These are phyloP conservation scores for Fistulifera pelliculosa DNA, from an alignment of 108 stramenopile species.

Conservation along the genomic window DNA sequence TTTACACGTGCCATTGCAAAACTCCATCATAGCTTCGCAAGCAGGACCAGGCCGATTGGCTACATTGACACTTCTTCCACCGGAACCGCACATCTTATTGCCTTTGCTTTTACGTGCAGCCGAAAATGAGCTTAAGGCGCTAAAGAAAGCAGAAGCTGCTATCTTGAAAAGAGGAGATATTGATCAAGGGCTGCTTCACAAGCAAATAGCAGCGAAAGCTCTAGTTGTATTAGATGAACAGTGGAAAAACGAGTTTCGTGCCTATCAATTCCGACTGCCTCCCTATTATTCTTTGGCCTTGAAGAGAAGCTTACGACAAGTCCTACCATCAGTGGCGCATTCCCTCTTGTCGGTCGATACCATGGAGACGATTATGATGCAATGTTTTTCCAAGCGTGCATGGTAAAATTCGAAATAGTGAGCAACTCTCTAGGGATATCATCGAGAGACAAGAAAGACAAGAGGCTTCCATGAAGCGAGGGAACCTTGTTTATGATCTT, in stretches of 20 bases:
- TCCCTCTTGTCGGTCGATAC: conserved; percentile 36
- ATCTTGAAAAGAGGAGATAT: conserved; percentile 4
- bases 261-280: conserved; percentile 64
- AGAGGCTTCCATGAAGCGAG: conserved; percentile 29
- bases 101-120: conserved; percentile 61
- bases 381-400: conserved; percentile 59
- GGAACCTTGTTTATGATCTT: conserved; percentile 1
- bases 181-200: background rate
- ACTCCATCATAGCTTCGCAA: conserved; percentile 11
- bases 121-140: conserved; percentile 48
- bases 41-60: conserved; percentile 16
- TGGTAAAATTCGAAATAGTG: conserved; percentile 64
- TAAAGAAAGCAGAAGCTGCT: conserved; percentile 30
- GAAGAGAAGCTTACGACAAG: conserved; percentile 38
- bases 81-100: conserved; percentile 71
- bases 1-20: conserved; percentile 51
- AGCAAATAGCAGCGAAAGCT: conserved; percentile 22
- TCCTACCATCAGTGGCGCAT: conserved; percentile 52
- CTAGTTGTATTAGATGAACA: conserved; percentile 49
- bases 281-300: conserved; percentile 64
- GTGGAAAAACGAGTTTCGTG: conserved; percentile 67
- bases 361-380: conserved; percentile 16
- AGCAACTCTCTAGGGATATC: conserved; percentile 39
- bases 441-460: conserved; percentile 57
- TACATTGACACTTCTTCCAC: conserved; percentile 71